Conservation (phyloP, 495 filamentous ascomycete genomes). For the Hypoxylon crocopeplum region DNA sequence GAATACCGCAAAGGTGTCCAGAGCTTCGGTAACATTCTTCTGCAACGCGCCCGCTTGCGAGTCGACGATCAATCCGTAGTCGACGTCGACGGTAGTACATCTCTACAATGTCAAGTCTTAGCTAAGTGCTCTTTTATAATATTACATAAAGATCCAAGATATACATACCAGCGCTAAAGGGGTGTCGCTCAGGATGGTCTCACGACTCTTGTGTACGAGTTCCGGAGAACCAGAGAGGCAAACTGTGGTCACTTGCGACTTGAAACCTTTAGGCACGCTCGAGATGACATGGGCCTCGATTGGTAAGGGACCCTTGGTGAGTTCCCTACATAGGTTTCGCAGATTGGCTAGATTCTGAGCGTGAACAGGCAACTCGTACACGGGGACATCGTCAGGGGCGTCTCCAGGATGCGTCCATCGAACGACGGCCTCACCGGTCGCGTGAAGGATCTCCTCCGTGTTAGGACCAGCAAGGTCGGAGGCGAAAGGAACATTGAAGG, state of each 20-base stretch:
- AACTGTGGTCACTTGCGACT: conserved; percentile 83
- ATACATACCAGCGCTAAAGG: conserved; percentile 82
- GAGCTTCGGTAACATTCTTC: conserved; percentile 73
- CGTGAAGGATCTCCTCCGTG: conserved; percentile 88
- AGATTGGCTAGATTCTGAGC: conserved; percentile 80
- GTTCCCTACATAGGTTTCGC: conserved; percentile 75
- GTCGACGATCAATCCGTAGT: conserved; percentile 85
- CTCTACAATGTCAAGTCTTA: conserved; percentile 63
- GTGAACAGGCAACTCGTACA: conserved; percentile 88
- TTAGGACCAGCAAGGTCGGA: conserved; percentile 91
- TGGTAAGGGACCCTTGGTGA: conserved; percentile 70
- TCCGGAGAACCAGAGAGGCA: conserved; percentile 86
- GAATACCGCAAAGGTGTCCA: conserved; percentile 81
- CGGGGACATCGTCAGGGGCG: conserved; percentile 78
- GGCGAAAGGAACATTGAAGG: conserved; percentile 95
- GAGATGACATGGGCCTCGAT: conserved; percentile 83
- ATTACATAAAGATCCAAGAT: conserved; percentile 16
- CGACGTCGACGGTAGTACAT: conserved; percentile 90
- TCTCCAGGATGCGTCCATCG: conserved; percentile 93
- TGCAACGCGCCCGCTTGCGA: conserved; percentile 69
- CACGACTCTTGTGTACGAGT: conserved; percentile 81
- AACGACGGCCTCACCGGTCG: conserved; percentile 78
- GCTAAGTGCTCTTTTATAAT: conserved; percentile 22
- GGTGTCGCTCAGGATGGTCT: conserved; percentile 82
- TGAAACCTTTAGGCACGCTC: conserved; percentile 77